Evolutionary conservation across 768 basidiomycete genomes (phyloP), one percentile per base, ranked within the genome.

Genomic region (Chalciporus sphaerocephalus): DNA sequence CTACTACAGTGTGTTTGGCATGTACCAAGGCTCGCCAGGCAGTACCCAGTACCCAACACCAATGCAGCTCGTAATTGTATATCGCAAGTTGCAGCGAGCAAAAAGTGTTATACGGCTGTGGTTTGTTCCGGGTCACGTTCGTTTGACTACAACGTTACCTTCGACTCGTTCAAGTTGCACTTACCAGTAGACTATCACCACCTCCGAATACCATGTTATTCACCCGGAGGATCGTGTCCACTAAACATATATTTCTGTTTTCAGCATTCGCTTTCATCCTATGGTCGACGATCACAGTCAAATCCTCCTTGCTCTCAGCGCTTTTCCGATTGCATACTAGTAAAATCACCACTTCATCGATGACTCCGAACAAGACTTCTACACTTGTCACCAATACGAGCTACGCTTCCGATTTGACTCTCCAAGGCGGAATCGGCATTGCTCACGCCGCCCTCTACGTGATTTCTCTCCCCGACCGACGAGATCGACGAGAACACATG

Each of bases 401-500:
- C 45, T 24, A 15, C 21, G 18, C 2, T n/a, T 38, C 21, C 10
- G 13, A 23, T 7, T 23, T 21, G 10, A 5, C 13, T 5, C 37
- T 22, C 4, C 22, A 45, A 5, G 16, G 30, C 42, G 54, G 46
- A 10, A 64, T 79, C 6, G 71, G 69, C 24, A 54, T 75, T 23
- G 66, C 73, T 13, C 64, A 69, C 5, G 4, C 59, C 1, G 54
- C 67, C 8, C 70, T 79, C 41, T 81, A 76, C 51, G 77, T 87
- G 1, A 55, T 88, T 33, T 83, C 82, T 20, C 78, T 87, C 22
- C 74, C 77, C 8, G 64, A 58, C 21, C 75, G 86, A 23, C 54
- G 54, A 15, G 83, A 84, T 49, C 69, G 86, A 20, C 75, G 77
- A 12, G 49, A 58, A 16, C 69, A 78, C 38, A 86, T 87, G 83